These are phyloP conservation scores for Brassica carinata DNA, from an alignment of 345 rosid species.

Conservation along the genomic window DNA sequence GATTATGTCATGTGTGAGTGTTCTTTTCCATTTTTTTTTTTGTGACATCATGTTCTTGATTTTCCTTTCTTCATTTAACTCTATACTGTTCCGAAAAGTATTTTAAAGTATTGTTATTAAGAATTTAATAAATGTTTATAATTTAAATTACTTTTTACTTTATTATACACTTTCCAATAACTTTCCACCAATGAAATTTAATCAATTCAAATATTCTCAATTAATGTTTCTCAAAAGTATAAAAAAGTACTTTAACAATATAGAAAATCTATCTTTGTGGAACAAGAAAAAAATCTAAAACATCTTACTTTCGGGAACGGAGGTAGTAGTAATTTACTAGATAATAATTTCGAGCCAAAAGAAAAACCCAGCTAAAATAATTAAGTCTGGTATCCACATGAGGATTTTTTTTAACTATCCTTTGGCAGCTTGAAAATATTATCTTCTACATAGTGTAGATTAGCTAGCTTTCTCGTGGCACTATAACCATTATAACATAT, in stretches of 20 bases:
- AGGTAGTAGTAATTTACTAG: neutral
- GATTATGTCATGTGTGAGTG: constrained; percentile 25
- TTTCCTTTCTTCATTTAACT: constrained; percentile 4
- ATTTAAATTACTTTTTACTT: too few relatives aligned
- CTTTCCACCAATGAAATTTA: too few relatives aligned
- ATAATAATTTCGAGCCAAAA: neutral
- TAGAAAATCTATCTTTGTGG: too few relatives aligned
- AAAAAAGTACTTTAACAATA: too few relatives aligned
- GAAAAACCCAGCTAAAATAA: neutral
- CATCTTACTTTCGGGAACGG: too few relatives aligned
- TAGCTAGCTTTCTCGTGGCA: neutral
- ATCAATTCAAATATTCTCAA: too few relatives aligned
- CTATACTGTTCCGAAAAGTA: too few relatives aligned
- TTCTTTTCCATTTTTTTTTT: neutral
- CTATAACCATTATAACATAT: neutral
- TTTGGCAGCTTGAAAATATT: neutral
- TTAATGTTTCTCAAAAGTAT: too few relatives aligned
- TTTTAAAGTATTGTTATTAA: too few relatives aligned
- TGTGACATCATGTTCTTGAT: neutral
- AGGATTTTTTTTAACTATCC: neutral
- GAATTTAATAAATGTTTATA: too few relatives aligned
- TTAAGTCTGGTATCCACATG: constrained; percentile 1
- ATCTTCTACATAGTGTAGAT: neutral
- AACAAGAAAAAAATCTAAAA: too few relatives aligned
- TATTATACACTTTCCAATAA: too few relatives aligned